Evolutionary conservation across 1,284 basidiomycete genomes (phyloP).

Genomic region (Microbotryum intermedium): DNA sequence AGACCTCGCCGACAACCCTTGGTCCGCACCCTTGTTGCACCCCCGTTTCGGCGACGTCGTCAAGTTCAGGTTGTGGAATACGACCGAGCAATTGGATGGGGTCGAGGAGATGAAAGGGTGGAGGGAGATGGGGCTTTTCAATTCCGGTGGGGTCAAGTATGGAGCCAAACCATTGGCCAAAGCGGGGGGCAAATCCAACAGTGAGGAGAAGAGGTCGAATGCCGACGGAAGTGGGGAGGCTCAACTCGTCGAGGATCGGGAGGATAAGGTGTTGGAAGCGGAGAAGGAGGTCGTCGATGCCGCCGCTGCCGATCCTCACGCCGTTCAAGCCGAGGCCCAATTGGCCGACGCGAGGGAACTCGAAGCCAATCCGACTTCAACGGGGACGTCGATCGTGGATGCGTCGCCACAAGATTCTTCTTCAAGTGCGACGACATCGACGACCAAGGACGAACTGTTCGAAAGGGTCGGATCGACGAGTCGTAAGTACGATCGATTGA

Average conservation of each 20-base stretch:
- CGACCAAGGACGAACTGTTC: constrained; percentile 53
- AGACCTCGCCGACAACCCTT: constrained; percentile 62
- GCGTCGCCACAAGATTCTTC: background rate
- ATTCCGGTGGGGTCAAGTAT: constrained; percentile 62
- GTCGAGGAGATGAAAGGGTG: constrained; percentile 70
- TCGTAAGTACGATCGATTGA: constrained; percentile 64
- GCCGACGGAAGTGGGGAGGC: background rate
- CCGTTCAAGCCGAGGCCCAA: constrained; percentile 31
- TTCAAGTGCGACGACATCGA: background rate
- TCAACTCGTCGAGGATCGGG: background rate
- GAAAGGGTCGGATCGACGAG: constrained; percentile 67
- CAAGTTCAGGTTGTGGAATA: constrained; percentile 82
- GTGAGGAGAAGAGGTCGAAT: background rate
- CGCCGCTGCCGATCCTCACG: constrained; percentile 23
- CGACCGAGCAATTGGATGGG: constrained; percentile 75
- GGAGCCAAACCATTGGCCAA: constrained; percentile 27
- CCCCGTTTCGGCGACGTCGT: constrained; percentile 67
- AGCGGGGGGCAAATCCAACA: background rate
- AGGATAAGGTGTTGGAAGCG: background rate
- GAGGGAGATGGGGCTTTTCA: constrained; percentile 59
- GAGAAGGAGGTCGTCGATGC: constrained; percentile 29
- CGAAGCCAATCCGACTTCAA: constrained; percentile 1
- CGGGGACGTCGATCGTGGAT: no score
- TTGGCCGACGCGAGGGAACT: constrained; percentile 21
- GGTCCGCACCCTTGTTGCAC: constrained; percentile 76